Percentiles rank a stretch among this genome's conserved stretches.
Evolutionary conservation across 805 yeast genomes (phyloP).

Genomic region (Cyberlindnera japonica): DNA sequence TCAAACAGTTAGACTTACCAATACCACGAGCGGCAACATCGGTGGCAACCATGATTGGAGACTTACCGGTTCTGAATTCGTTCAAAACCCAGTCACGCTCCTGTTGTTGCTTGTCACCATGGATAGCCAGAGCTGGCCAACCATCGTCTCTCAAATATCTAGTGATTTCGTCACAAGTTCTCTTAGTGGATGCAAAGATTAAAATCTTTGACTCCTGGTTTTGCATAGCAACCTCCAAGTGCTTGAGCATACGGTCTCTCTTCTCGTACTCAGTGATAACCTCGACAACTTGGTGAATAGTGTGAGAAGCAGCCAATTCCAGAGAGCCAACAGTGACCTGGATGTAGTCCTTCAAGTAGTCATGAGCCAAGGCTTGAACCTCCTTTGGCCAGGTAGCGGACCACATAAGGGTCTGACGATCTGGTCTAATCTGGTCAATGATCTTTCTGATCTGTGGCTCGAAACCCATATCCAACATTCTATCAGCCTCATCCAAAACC

Average conservation of each 20-base stretch:
- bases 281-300: conserved; percentile 89
- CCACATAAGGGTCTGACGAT: conserved; percentile 99
- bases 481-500: conserved; percentile 98
- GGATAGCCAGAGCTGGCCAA: conserved; percentile 98
- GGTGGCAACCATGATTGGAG: conserved; percentile 98
- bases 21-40: conserved; percentile 99
- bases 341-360: conserved; percentile 87
- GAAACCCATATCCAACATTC: conserved; percentile 99
- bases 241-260: conserved; percentile 83
- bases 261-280: conserved; percentile 90
- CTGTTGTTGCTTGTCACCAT: conserved; percentile 96
- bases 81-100: conserved; percentile 98
- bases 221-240: conserved; percentile 74
- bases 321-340: conserved; percentile 96
- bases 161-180: conserved; percentile 95
- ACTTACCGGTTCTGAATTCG: conserved; percentile 88
- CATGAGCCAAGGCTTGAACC: conserved; percentile 89
- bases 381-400: conserved; percentile 99
- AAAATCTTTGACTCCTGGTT: conserved; percentile 73
- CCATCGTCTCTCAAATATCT: conserved; percentile 91
- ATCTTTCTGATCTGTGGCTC: conserved; percentile 99
- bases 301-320: conserved; percentile 95
- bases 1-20: conserved; percentile 67
- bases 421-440: conserved; percentile 97
- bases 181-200: conserved; percentile 94